Percentiles rank a stretch among this genome's conserved stretches.
Conservation (phyloP, 2,329 filamentous ascomycete genomes). For the Camptophora hylomeconis region DNA sequence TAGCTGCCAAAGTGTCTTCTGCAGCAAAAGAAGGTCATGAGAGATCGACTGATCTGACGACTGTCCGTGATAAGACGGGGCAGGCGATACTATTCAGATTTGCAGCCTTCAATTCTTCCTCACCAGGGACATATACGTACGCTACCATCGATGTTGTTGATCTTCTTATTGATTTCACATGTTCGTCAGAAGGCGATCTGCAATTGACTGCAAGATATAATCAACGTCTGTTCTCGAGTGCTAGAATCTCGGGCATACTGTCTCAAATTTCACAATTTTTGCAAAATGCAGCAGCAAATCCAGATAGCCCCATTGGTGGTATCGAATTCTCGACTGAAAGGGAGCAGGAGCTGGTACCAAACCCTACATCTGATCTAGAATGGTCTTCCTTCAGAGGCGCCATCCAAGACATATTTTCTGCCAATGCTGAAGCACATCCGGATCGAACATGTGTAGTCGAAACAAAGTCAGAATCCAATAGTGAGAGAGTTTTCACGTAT, state of each 20-base stretch:
- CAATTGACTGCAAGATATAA: constrained; percentile 31
- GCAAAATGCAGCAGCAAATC: constrained; percentile 26
- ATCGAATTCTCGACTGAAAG: constrained; percentile 27
- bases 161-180: constrained; percentile 27
- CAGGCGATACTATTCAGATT: constrained; percentile 33
- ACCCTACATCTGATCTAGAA: constrained; percentile 31
- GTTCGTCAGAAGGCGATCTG: constrained; percentile 17
- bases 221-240: constrained; percentile 33
- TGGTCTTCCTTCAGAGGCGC: constrained; percentile 33
- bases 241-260: constrained; percentile 30
- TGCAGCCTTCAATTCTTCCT: constrained; percentile 33
- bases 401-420: constrained; percentile 31
- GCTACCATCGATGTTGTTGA: constrained; percentile 33
- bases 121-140: constrained; percentile 21
- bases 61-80: constrained; percentile 9
- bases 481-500: constrained; percentile 64
- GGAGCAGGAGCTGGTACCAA: constrained; percentile 21
- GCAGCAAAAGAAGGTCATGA: constrained; percentile 7
- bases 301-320: constrained; percentile 27
- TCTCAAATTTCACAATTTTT: constrained; percentile 30
- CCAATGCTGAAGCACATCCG: constrained; percentile 51
- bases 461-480: constrained; percentile 38
- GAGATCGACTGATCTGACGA: constrained; percentile 7
- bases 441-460: constrained; percentile 57
- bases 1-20: constrained; percentile 27